Evolutionary conservation across 140 eudicot genomes (phyloP).

Genomic region (Ambrosia hybrid): DNA sequence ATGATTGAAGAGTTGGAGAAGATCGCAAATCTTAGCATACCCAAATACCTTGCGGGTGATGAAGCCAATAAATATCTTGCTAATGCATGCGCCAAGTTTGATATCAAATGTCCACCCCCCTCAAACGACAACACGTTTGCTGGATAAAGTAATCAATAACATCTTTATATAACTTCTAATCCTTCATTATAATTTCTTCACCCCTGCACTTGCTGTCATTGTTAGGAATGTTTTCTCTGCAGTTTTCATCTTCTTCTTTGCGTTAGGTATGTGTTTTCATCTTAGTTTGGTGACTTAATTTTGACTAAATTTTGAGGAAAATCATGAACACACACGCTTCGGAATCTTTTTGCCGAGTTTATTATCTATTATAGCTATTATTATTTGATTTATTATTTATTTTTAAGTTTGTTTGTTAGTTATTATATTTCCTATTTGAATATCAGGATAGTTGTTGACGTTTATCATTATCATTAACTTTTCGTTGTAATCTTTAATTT

Average conservation of each 20-base stretch:
- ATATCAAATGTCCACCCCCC: conserved; percentile 90
- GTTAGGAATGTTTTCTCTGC: conserved; percentile 81
- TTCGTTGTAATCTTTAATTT: too few relatives aligned
- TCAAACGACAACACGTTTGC: conserved; percentile 80
- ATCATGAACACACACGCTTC: too few relatives aligned
- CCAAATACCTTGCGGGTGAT: conserved; percentile 74
- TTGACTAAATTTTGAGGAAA: conserved; percentile 31
- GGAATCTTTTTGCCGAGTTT: too few relatives aligned
- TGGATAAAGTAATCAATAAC: conserved; percentile 63
- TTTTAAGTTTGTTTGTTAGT: too few relatives aligned
- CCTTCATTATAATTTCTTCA: conserved; percentile 22
- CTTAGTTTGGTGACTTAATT: too few relatives aligned
- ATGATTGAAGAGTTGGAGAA: conserved; percentile 89
- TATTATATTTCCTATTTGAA: too few relatives aligned
- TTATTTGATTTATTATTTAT: too few relatives aligned
- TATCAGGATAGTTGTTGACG: too few relatives aligned
- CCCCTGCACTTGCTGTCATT: conserved; percentile 62
- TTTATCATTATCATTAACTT: too few relatives aligned
- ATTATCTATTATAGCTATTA: too few relatives aligned
- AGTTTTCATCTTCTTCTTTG: conserved; percentile 85
- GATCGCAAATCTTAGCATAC: conserved; percentile 77
- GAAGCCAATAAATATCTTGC: conserved; percentile 79
- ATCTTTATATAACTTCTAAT: neutral
- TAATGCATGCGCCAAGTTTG: conserved; percentile 72
- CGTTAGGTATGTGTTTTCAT: conserved; percentile 74